Base-by-base conservation (phyloP, 148 eudicot species). In the Selenicereus undatus region DNA sequence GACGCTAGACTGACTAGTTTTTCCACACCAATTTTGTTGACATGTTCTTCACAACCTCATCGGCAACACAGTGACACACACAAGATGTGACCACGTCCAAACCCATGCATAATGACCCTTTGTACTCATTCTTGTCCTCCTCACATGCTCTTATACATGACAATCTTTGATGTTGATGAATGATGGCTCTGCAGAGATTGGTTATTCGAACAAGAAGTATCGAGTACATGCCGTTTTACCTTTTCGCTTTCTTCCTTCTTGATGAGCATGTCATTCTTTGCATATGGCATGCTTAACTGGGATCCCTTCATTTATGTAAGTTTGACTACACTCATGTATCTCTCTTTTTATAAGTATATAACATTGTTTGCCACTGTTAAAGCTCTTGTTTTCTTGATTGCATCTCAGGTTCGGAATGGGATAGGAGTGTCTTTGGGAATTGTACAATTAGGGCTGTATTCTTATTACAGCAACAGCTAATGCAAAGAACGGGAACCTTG, bases 191-290 rank as follows among this genome's bases (percentile, higher is more conserved):
- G 50, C 83, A 94, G 98, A 91, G 88, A 78, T 77, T 94, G 89
- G 98, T 94, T 75, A 88, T 94, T 76, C 82, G 73, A 73, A 93
- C 97, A 20, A 92, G 84, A 80, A 94, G 97, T 81, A 94, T 93
- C 4, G 98, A 94, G 84, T 94, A 87, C 86, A 94, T 94, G 98
- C 98, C 97, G 18, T 94, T 94, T 84, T 91, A 87, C 85, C 95
- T n/a, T 94, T 69, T 94, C 98, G 65, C 88, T 94, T 43, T 91
- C 95, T 32, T 89, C 93, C 62, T 94, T 94, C 86, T 81, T 93
- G 88, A 90, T 94, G 98, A 94, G 97, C 87, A 50, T 87, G 54
- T 89, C 95, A 32, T 94, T 94, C 88, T 88, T 88, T 32, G 70
- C 83, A 50, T 94, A 92, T 68, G 98, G 98, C 71, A 73, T 91